A percentile compares a stretch with the other conserved stretches of the same genome.
Conservation (phyloP, 352 stramenopile genomes). For the Blastocystis sp. region DNA sequence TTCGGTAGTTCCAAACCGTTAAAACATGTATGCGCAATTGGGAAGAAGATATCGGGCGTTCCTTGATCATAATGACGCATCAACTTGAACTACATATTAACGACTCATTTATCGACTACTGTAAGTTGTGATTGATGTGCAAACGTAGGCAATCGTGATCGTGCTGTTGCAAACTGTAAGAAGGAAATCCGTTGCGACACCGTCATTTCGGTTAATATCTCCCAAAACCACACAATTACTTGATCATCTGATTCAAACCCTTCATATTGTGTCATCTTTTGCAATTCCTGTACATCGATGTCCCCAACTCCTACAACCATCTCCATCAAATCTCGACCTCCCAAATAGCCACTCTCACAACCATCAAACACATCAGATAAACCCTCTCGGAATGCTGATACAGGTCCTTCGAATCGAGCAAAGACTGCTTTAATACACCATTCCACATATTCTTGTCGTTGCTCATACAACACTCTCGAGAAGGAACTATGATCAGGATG, state of each 20-base stretch:
- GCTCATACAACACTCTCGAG: background rate
- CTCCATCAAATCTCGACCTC: background rate
- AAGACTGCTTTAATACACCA: background rate
- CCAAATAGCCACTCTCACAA: background rate
- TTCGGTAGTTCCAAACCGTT: conserved; percentile 86
- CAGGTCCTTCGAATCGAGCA: background rate
- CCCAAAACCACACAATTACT: conserved; percentile 46
- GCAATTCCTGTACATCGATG: conserved; percentile 1
- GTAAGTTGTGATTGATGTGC: conserved; percentile 4
- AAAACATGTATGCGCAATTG: conserved; percentile 95
- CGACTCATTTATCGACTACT: background rate
- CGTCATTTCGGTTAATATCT: conserved; percentile 17
- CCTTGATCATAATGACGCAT: conserved; percentile 65
- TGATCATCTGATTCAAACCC: background rate
- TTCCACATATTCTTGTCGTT: background rate
- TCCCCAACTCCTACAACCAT: conserved; percentile 36
- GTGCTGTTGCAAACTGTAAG: conserved; percentile 47
- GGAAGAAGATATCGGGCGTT: conserved; percentile 77
- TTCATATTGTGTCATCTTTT: conserved; percentile 35
- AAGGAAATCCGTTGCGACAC: background rate
- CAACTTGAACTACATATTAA: conserved; percentile 66
- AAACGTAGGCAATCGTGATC: conserved; percentile 32
- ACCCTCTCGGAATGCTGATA: background rate
- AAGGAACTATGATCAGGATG: background rate
- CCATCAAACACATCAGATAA: conserved; percentile 13